These are phyloP conservation scores for Leptomonas pyrrhocoris DNA, from an alignment of 208 protist species.

Conservation along the genomic window DNA sequence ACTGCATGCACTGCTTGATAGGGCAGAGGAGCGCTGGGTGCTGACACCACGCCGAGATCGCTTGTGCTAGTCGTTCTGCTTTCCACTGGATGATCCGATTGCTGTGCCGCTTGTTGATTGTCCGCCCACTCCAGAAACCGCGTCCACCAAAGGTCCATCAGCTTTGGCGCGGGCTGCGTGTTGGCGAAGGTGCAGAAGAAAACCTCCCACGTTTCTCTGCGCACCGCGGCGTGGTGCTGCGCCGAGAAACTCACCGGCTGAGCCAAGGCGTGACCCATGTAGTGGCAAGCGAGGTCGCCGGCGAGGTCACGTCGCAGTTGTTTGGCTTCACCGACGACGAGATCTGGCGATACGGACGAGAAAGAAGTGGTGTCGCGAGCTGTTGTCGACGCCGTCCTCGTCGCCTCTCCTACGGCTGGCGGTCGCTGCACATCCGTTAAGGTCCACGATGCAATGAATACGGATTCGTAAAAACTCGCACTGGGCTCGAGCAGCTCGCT, in stretches of 20 bases:
- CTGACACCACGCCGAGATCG: not conserved
- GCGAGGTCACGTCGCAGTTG: conserved; percentile 29
- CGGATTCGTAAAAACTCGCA: conserved; percentile 45
- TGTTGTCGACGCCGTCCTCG: not conserved
- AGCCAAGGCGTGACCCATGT: conserved; percentile 72
- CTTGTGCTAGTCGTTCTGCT: too few species aligned
- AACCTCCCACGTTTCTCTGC: conserved; percentile 51
- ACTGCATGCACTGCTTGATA: conserved; percentile 61
- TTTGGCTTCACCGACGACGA: conserved; percentile 32
- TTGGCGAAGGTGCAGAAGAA: conserved; percentile 62
- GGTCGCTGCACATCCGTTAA: conserved; percentile 6
- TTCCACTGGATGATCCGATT: too few species aligned
- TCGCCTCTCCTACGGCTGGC: not conserved
- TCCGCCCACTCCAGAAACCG: conserved; percentile 42
- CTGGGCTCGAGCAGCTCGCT: conserved; percentile 59
- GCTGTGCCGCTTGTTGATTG: not conserved
- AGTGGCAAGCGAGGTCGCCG: conserved; percentile 64
- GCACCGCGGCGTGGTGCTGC: conserved; percentile 12
- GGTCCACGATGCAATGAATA: conserved; percentile 35
- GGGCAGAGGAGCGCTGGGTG: conserved; percentile 39
- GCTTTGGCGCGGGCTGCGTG: conserved; percentile 60
- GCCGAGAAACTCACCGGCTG: conserved; percentile 1
- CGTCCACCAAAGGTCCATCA: conserved; percentile 84
- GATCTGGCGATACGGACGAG: not conserved
- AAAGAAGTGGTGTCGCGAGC: not conserved